Percentiles rank a stretch among this genome's conserved stretches.
phyloP scores from a whole-genome alignment of 2,329 filamentous ascomycete genomes.

The Penicillium sp. region DNA sequence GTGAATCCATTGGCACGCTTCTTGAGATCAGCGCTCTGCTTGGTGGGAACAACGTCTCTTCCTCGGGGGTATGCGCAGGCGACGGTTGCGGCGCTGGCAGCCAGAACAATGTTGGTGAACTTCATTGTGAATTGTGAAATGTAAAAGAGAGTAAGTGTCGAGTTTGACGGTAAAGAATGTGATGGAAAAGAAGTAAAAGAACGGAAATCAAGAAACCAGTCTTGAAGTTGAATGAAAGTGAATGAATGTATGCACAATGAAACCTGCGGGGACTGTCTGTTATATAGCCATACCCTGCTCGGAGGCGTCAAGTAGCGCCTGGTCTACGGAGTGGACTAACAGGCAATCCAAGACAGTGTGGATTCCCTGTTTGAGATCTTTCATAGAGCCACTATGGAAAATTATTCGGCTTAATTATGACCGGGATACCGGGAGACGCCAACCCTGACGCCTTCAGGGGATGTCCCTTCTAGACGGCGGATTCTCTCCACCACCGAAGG shows the following conservation, averaged over 20 bases:
- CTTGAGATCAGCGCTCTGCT: slow-evolving; percentile 20
- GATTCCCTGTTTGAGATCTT: slow-evolving; percentile 11
- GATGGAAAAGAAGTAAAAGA: slow-evolving; percentile 16
- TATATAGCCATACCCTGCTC: slow-evolving; percentile 12
- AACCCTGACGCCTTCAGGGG: background rate
- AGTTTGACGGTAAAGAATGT: slow-evolving; percentile 24
- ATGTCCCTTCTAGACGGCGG: slow-evolving; percentile 7
- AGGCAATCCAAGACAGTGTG: slow-evolving; percentile 20
- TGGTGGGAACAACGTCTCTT: slow-evolving; percentile 18
- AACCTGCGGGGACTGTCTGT: background rate
- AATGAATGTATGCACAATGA: slow-evolving; percentile 14
- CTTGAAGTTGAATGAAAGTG: slow-evolving; percentile 20
- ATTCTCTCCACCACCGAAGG: slow-evolving; percentile 8
- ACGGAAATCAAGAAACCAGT: slow-evolving; percentile 26
- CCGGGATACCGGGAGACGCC: slow-evolving; percentile 7
- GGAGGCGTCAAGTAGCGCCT: slow-evolving; percentile 9
- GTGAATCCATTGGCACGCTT: slow-evolving; percentile 32
- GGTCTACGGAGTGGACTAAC: background rate
- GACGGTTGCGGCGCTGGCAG: slow-evolving; percentile 31
- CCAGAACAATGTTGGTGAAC: slow-evolving; percentile 31
- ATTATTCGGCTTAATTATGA: slow-evolving; percentile 5
- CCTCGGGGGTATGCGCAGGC: slow-evolving; percentile 25
- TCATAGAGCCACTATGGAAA: background rate
- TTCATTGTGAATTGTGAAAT: slow-evolving; percentile 32
- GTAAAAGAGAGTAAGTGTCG: slow-evolving; percentile 25